Evolutionary conservation across 768 basidiomycete genomes (phyloP).

Genomic region (Lactarius hatsudake): DNA sequence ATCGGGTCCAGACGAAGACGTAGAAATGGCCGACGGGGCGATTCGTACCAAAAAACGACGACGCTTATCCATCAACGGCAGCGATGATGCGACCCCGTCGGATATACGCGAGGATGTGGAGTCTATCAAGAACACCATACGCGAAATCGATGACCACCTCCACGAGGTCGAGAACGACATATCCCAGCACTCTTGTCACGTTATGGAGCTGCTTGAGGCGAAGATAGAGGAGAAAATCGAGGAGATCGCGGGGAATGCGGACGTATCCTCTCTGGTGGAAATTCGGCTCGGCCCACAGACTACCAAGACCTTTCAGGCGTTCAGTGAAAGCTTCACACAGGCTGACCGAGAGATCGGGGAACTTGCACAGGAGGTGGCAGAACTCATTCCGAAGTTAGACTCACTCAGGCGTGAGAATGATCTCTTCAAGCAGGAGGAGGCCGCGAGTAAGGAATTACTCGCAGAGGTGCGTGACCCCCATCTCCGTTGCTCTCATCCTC

Average conservation of each 20-base stretch:
- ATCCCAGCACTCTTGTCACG: conserved; percentile 18
- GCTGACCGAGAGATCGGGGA: conserved; percentile 24
- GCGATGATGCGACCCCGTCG: not conserved
- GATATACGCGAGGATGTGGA: conserved; percentile 20
- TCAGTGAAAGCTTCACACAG: conserved; percentile 10
- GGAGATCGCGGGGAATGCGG: conserved; percentile 17
- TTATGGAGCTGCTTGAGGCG: conserved; percentile 19
- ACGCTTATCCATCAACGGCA: not conserved
- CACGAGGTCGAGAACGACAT: conserved; percentile 26
- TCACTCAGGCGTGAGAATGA: conserved; percentile 11
- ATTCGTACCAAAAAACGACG: conserved; percentile 16
- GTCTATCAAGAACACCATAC: conserved; percentile 17
- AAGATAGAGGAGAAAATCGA: conserved; percentile 27
- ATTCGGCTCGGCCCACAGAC: conserved; percentile 8
- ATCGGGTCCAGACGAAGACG: not conserved
- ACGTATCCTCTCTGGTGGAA: not conserved
- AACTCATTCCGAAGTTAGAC: conserved; percentile 16
- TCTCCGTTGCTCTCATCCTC: not conserved
- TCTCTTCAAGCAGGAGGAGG: conserved; percentile 28
- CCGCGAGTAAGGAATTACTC: conserved; percentile 21
- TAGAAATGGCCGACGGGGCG: not conserved
- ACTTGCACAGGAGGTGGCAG: conserved; percentile 23
- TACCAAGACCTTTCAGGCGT: conserved; percentile 5
- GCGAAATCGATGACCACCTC: conserved; percentile 22
- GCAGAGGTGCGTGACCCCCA: conserved; percentile 27